Base-by-base conservation (phyloP, 2,329 filamentous ascomycete species). In the Penicillium sp. region DNA sequence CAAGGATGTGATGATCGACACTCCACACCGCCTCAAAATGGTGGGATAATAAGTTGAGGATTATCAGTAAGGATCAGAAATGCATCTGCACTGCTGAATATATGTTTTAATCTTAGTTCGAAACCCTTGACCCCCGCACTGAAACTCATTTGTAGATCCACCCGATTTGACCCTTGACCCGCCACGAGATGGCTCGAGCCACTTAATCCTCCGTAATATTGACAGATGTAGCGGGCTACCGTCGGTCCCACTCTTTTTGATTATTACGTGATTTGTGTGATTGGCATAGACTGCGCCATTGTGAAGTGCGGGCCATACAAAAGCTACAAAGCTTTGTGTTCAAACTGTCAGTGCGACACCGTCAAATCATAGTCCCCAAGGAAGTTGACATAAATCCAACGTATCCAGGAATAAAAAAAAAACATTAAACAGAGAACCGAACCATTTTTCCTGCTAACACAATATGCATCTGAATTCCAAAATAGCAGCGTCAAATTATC, bases 121-220 rank as follows among this genome's bases (percentile, higher is more conserved):
- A 33, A 33, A 33, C 31, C 31, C 31, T 31, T 33, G 31, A 33
- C 31, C 31, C 31, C 31, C 31, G 31, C 31, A 33, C 31, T 33
- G 31, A 33, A 33, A 33, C 31, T 14, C 13, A 19, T 10, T 19
- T 16, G 16, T 19, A 39, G 35, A 9, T 39, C 35, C 35, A 39
- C 35, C 19, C 16, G 8, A n/a, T 19, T 19, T 39, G n/a, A 19
- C 35, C 35, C 35, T 39, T 89, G 25, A 90, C 86, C 51, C 83
- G 79, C 8, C 86, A 88, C 77, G 29, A 31, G 29, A 97, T 91
- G 45, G 88, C 88, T 10, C 81, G 78, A 54, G 78, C 74, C 26
- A 81, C 79, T 62, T 80, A 77, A 58, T 79, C 75, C 88, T 95
- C 96, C 72, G 35, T n/a, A 39, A 39, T 39, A 11, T 19, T 5